Evolutionary conservation across 306 rosid genomes (phyloP).

Genomic region (Senna siamea): DNA sequence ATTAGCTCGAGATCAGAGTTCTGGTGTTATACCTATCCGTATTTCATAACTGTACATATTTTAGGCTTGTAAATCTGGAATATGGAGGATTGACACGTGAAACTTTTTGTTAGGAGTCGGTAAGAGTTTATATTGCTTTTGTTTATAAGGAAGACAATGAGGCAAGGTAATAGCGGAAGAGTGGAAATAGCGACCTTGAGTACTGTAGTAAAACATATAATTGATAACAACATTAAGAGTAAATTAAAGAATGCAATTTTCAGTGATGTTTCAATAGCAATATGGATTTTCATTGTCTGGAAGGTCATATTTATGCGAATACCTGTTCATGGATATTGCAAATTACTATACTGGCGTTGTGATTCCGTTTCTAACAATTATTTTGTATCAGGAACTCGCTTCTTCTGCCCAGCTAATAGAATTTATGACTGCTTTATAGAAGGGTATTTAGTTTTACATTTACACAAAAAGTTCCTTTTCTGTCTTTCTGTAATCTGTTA

Average conservation of each 20-base stretch:
- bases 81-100: slow-evolving; percentile 40
- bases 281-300: slow-evolving; percentile 36
- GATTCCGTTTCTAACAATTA: slow-evolving; percentile 6
- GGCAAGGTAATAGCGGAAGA: slow-evolving; percentile 33
- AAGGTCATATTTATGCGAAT: slow-evolving; percentile 18
- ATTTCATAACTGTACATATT: slow-evolving; percentile 54
- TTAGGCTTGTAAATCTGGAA: slow-evolving; percentile 53
- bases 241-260: slow-evolving; percentile 27
- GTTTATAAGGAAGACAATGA: slow-evolving; percentile 33
- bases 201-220: slow-evolving; percentile 14
- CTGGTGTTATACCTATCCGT: slow-evolving; percentile 38
- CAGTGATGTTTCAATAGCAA: slow-evolving; percentile 5
- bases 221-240: slow-evolving; percentile 21
- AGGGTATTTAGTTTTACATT: not conserved
- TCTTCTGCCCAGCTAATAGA: not conserved
- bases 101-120: slow-evolving; percentile 39
- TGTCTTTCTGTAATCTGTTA: too few relatives aligned
- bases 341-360: slow-evolving; percentile 14
- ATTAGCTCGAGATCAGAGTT: slow-evolving; percentile 41
- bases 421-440: not conserved
- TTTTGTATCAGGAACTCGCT: not conserved
- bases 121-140: slow-evolving; percentile 11
- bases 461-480: not conserved
- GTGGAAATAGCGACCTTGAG: slow-evolving; percentile 20
- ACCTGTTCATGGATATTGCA: slow-evolving; percentile 26